Percentiles rank a stretch among this genome's conserved stretches.
phyloP scores from a whole-genome alignment of 1,284 basidiomycete species.

The Trametes sp. region DNA sequence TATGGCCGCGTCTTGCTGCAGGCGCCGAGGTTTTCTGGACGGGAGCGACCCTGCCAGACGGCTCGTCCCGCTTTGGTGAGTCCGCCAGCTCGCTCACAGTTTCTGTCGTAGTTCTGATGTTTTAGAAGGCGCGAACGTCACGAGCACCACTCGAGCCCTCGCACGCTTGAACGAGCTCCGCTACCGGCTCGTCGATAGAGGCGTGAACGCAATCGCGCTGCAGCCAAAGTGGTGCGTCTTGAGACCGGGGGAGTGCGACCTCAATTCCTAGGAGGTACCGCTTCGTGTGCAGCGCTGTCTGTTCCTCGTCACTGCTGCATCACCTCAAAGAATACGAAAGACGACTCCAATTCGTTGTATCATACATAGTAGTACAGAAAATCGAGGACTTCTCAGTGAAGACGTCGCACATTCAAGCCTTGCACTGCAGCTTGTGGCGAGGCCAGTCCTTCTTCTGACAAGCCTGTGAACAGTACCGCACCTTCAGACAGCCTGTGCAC shows the following conservation, averaged over 20 bases:
- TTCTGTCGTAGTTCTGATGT: too few species aligned
- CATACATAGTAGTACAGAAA: too few species aligned
- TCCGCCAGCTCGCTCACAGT: not conserved
- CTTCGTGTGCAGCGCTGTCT: too few species aligned
- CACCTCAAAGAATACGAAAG: not conserved
- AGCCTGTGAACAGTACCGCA: constrained; percentile 49
- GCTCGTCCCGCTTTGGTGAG: constrained; percentile 32
- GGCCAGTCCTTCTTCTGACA: constrained; percentile 59
- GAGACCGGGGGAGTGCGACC: constrained; percentile 64
- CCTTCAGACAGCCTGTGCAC: constrained; percentile 48
- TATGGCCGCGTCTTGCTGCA: constrained; percentile 81
- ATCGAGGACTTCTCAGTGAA: too few species aligned
- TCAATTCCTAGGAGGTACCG: constrained; percentile 34
- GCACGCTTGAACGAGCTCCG: constrained; percentile 78
- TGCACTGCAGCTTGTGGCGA: constrained; percentile 42
- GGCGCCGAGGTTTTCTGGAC: constrained; percentile 87
- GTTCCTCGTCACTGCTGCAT: too few species aligned
- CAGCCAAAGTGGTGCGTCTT: constrained; percentile 86
- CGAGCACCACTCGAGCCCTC: constrained; percentile 65
- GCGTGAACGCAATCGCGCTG: constrained; percentile 71
- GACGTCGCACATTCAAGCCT: constrained; percentile 4
- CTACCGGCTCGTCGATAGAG: constrained; percentile 72
- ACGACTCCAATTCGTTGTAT: too few species aligned
- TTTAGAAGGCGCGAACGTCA: constrained; percentile 35
- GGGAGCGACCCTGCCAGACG: constrained; percentile 46